Percentiles rank a stretch among this genome's conserved stretches.
These are phyloP conservation scores for Panicum hallii DNA, from an alignment of 202 grass and related monocot genomes.

Conservation along the genomic window DNA sequence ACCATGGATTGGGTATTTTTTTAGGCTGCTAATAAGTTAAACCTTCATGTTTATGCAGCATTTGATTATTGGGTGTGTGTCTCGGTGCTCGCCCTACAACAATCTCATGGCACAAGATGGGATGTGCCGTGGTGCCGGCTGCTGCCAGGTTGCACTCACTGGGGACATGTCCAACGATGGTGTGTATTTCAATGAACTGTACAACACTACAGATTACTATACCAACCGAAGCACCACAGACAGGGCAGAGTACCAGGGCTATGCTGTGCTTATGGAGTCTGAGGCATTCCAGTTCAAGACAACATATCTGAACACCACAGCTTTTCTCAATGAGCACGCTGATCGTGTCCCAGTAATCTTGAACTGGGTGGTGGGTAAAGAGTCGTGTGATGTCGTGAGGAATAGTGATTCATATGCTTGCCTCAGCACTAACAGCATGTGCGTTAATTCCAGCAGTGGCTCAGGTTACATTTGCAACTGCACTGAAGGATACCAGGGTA, in stretches of 20 bases:
- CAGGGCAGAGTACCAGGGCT: background rate
- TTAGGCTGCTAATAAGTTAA: background rate
- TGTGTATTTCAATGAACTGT: accelerated
- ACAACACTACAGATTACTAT: background rate
- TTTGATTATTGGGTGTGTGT: conserved; percentile 8
- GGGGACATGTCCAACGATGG: background rate
- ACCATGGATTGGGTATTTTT: too few species aligned
- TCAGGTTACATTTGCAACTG: conserved; percentile 32
- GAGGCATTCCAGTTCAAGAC: background rate
- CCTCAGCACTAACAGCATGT: background rate
- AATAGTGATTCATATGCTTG: conserved; percentile 5
- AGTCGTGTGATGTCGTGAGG: background rate
- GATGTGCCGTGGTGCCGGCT: background rate
- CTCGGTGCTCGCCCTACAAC: background rate
- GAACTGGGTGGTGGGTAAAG: background rate
- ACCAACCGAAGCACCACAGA: background rate
- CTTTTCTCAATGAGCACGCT: background rate
- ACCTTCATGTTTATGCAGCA: background rate
- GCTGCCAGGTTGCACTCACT: background rate
- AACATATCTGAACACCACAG: background rate
- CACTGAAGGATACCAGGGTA: background rate
- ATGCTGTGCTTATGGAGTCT: background rate
- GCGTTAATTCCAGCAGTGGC: background rate
- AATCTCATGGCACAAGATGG: background rate
- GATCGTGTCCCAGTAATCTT: background rate